A percentile compares a stretch with the other conserved stretches of the same genome.
Conservation (phyloP, 129 eudicot genomes). For the Flaveria sonorensis region DNA sequence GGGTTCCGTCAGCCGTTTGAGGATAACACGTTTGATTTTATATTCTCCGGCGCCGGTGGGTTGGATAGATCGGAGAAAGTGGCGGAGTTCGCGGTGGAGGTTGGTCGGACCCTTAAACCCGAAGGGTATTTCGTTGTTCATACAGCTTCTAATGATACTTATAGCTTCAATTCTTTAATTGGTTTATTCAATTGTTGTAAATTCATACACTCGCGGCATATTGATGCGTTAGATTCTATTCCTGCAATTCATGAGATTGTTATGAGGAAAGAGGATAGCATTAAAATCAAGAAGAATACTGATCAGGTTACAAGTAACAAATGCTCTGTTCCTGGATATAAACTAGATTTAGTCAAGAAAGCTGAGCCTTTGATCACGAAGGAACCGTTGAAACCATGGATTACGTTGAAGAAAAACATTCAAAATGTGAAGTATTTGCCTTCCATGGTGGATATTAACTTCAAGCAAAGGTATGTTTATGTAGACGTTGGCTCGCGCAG, state of each 20-base stretch:
- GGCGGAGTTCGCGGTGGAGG: constrained; percentile 55
- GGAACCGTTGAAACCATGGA: constrained; percentile 93
- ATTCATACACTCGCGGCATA: constrained; percentile 52
- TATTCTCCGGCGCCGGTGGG: constrained; percentile 66
- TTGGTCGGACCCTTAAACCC: constrained; percentile 71
- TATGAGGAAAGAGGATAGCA: constrained; percentile 43
- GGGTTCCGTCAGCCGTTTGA: constrained; percentile 45
- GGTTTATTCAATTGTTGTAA: constrained; percentile 65
- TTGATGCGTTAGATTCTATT: constrained; percentile 43
- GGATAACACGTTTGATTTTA: constrained; percentile 59
- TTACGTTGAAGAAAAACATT: constrained; percentile 70
- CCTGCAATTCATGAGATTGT: constrained; percentile 63
- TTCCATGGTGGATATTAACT: constrained; percentile 71
- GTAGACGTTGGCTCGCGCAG: constrained; percentile 90
- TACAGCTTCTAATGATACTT: constrained; percentile 64
- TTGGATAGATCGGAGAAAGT: constrained; percentile 48
- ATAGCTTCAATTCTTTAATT: constrained; percentile 77
- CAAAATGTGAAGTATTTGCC: constrained; percentile 74
- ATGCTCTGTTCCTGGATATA: constrained; percentile 66
- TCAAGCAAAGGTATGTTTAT: constrained; percentile 70
- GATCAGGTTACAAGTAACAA: constrained; percentile 20
- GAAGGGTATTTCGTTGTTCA: constrained; percentile 83
- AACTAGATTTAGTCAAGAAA: constrained; percentile 51
- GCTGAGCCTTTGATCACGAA: constrained; percentile 79
- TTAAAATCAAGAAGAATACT: constrained; percentile 20